Conservation (phyloP, 179 eudicot genomes). For the Pouteria campechiana region DNA sequence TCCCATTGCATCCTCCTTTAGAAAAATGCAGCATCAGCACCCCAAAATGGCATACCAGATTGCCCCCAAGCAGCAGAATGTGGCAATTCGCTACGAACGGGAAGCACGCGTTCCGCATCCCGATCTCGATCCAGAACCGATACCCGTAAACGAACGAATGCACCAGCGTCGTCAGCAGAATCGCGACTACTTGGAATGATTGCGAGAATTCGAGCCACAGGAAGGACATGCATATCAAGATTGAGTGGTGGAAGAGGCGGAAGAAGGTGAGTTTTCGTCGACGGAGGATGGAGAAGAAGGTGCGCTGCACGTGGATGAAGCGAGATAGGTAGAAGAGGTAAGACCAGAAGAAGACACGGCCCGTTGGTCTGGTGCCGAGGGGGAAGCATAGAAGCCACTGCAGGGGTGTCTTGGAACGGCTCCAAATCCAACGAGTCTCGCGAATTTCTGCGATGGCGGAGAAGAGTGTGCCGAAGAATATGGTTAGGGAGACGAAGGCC, state of each 20-base stretch:
- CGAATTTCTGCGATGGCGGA: constrained; percentile 77
- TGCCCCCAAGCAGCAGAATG: constrained; percentile 39
- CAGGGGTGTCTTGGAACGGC: constrained; percentile 37
- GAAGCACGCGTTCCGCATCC: constrained; percentile 59
- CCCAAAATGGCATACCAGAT: constrained; percentile 54
- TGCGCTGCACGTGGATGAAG: constrained; percentile 44
- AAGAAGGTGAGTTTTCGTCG: constrained; percentile 27
- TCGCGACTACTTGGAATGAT: constrained; percentile 66
- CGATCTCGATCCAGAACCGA: constrained; percentile 74
- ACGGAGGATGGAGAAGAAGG: constrained; percentile 33
- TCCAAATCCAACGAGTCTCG: constrained; percentile 71
- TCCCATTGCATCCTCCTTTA: constrained; percentile 82
- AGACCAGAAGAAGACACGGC: constrained; percentile 95
- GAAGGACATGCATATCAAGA: constrained; percentile 54
- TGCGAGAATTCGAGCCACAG: constrained; percentile 87
- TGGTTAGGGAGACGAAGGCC: constrained; percentile 55
- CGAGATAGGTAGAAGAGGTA: constrained; percentile 70
- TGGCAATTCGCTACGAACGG: constrained; percentile 72
- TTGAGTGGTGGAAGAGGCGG: constrained; percentile 50
- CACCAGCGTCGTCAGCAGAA: constrained; percentile 43
- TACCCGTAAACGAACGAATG: constrained; percentile 65
- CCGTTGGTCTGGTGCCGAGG: constrained; percentile 65
- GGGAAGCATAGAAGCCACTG: constrained; percentile 90
- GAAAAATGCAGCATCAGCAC: constrained; percentile 50
- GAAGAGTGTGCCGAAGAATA: constrained; percentile 59